phyloP scores from a whole-genome alignment of 257 asterid genomes.

The Gardenia jasminoides region DNA sequence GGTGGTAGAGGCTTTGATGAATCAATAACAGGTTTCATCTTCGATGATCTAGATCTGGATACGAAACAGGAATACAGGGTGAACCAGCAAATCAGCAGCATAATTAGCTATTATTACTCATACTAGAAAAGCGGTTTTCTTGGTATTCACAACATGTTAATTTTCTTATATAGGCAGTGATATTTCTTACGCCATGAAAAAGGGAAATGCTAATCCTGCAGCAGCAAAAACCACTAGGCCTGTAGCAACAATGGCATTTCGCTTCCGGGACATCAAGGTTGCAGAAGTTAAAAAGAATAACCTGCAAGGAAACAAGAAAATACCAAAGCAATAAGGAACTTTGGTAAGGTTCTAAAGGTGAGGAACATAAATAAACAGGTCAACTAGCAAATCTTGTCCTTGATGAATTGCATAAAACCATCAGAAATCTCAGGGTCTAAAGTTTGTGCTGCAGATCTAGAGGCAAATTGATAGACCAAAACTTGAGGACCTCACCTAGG shows the following conservation, averaged over 20 bases:
- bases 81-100: conserved; percentile 12
- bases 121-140: not conserved
- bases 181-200: conserved; percentile 89
- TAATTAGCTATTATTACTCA: not conserved
- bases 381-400: not conserved
- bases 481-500: no score
- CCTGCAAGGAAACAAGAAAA: conserved; percentile 31
- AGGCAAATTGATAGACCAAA: not conserved
- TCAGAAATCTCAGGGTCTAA: no score
- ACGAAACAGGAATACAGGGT: not conserved
- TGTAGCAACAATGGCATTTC: conserved; percentile 69
- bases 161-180: not conserved
- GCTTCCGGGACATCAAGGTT: conserved; percentile 65
- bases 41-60: conserved; percentile 68
- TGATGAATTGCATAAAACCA: not conserved
- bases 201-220: conserved; percentile 88
- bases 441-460: not conserved
- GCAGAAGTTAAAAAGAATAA: conserved; percentile 16
- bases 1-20: conserved; percentile 94
- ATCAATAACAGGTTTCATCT: conserved; percentile 67
- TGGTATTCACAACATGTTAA: not conserved
- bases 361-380: not conserved
- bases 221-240: conserved; percentile 81
- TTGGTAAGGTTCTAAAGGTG: not conserved
- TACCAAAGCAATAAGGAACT: not conserved